Evolutionary conservation across 805 yeast species (phyloP), one percentile per base, ranked within the genome.

Genomic region (Teunomyces lycoperdinae): DNA sequence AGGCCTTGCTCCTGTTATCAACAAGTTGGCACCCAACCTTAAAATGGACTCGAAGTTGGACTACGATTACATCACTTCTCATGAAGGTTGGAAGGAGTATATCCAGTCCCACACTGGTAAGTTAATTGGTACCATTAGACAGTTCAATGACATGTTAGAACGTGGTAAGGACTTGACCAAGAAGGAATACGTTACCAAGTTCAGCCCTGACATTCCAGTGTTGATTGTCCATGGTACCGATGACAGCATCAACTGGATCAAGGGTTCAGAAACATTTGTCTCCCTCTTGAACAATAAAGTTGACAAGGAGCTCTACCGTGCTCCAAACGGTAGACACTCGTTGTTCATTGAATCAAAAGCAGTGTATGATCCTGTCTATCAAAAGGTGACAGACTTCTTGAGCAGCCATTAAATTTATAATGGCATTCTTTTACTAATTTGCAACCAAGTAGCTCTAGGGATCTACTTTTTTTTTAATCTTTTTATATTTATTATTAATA

Each of bases 221-320:
- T 61, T 83, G 28, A 66, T 87, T 9, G 55, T 80, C 38, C 92
- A 86, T 60, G 90, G 92, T 28, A 68, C 71, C 7, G 67, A 63
- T n/a, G 95, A 87, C 61, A 64, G 73, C 32, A 75, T 87, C 55
- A 87, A 85, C 60, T 80, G 77, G 60, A 63, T 70, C 34, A 64
- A 70, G 13, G 81, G 77, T 4, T 70, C 84, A 14, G 60, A 69
- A 48, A 55, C 63, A 46, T 82, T 81, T 47, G 58, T 70, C 42
- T 58, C 62, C 0, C 49, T 64, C 13, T 58, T 67, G 48, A 66
- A 71, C 33, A 62, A 63, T 40, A 50, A 58, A 46, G 17, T 70
- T 20, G 69, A 72, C 36, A 69, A 59, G 44, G 58, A 68, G 49
- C 59, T 67, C 29, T 49, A 49, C 17, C 43, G 50, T 4, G 54